Conservation (phyloP, 805 yeast species). For the Yamadazyma nakazawae region DNA sequence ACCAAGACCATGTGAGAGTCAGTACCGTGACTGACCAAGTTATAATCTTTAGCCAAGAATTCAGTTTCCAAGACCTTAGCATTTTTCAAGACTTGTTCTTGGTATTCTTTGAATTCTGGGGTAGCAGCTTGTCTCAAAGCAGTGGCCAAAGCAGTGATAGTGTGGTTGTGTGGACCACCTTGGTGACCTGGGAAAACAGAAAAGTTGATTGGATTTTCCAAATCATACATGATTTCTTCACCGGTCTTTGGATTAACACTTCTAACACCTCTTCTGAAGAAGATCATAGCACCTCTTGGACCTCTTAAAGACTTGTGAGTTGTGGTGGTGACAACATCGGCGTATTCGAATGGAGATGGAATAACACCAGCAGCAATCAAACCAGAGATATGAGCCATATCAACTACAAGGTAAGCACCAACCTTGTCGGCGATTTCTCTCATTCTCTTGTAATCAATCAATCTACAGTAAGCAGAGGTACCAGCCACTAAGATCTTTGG, state of each 20-base stretch:
- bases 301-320: conserved; percentile 98
- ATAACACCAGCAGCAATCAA: conserved; percentile 92
- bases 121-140: conserved; percentile 89
- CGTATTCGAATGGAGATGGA: conserved; percentile 87
- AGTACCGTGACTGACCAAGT: conserved; percentile 88
- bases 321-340: conserved; percentile 96
- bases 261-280: conserved; percentile 92
- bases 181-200: conserved; percentile 99
- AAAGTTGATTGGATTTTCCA: conserved; percentile 89
- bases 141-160: conserved; percentile 92
- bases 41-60: conserved; percentile 61
- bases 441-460: conserved; percentile 88
- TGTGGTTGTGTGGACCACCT: conserved; percentile 99
- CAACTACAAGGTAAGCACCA: conserved; percentile 89
- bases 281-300: conserved; percentile 98
- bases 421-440: conserved; percentile 86
- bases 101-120: conserved; percentile 87
- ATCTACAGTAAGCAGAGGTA: conserved; percentile 91
- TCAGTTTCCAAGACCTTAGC: conserved; percentile 75
- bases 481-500: conserved; percentile 97
- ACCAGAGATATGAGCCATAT: conserved; percentile 98
- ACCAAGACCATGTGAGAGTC: conserved; percentile 91
- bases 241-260: conserved; percentile 75
- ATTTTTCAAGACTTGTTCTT: conserved; percentile 75
- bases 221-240: conserved; percentile 78